phyloP scores from a whole-genome alignment of 106 monocot species.

The Acanthochlamys bracteata region DNA sequence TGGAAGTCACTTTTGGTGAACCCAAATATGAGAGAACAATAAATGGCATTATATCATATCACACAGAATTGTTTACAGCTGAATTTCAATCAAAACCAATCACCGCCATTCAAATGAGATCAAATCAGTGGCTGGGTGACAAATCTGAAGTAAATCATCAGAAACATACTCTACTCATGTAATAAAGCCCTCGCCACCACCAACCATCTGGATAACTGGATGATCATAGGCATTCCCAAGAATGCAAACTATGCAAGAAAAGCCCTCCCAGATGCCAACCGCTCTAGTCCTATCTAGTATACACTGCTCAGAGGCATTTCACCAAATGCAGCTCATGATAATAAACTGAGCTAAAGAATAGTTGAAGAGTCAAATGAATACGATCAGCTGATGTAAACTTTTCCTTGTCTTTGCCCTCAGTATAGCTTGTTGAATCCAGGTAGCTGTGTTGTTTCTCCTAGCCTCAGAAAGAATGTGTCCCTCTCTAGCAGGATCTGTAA shows the following conservation, averaged over 20 bases:
- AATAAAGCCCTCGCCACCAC: too few relatives aligned
- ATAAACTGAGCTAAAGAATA: constrained; percentile 3
- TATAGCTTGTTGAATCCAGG: constrained; percentile 63
- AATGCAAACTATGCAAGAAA: too few relatives aligned
- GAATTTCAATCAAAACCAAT: not conserved
- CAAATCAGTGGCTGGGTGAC: too few relatives aligned
- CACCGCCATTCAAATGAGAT: not conserved
- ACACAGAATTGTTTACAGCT: not conserved
- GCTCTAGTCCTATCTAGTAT: too few relatives aligned
- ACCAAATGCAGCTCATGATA: constrained; percentile 11
- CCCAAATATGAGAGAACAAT: not conserved
- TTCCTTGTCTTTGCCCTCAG: constrained; percentile 4
- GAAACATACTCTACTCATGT: too few relatives aligned
- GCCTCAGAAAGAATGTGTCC: constrained; percentile 57
- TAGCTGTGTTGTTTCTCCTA: constrained; percentile 52
- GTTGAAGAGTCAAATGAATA: constrained; percentile 8
- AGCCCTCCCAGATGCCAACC: too few relatives aligned
- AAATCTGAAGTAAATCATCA: too few relatives aligned
- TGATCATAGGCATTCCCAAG: too few relatives aligned
- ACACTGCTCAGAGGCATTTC: too few relatives aligned
- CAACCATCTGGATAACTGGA: too few relatives aligned
- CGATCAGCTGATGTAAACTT: not conserved
- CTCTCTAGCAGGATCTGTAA: constrained; percentile 50
- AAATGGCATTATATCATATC: not conserved
- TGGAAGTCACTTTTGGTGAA: not conserved